These are phyloP conservation scores for Haplosporangium gracile DNA, from an alignment of 192 early-diverging fungal species.

Conservation along the genomic window DNA sequence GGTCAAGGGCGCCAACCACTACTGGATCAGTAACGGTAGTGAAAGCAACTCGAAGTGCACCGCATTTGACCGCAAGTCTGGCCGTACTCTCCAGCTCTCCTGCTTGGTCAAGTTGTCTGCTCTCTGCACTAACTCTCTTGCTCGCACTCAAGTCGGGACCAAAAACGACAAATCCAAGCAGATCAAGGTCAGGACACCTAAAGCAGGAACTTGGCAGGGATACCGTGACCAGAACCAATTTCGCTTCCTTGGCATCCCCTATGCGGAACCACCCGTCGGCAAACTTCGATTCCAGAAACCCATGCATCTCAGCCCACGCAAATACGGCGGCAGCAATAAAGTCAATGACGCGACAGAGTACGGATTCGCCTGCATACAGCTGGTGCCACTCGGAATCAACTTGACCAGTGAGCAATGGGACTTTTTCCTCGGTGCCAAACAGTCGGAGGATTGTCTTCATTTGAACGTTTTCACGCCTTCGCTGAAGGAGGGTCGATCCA, in stretches of 20 bases:
- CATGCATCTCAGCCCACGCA: neutral
- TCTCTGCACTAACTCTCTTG: conserved; percentile 17
- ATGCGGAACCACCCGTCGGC: conserved; percentile 35
- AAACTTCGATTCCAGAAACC: conserved; percentile 29
- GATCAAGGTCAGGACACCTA: conserved; percentile 25
- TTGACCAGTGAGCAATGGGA: neutral
- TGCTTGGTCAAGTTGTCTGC: conserved; percentile 5
- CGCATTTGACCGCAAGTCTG: conserved; percentile 10
- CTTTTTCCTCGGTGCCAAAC: neutral
- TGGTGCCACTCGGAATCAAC: neutral
- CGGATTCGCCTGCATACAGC: conserved; percentile 25
- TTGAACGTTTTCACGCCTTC: conserved; percentile 48
- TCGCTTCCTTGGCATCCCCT: conserved; percentile 48
- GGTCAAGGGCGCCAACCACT: neutral
- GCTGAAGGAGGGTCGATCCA: conserved; percentile 6
- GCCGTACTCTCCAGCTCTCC: neutral
- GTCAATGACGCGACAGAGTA: conserved; percentile 20
- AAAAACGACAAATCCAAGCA: conserved; percentile 23
- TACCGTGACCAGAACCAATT: conserved; percentile 44
- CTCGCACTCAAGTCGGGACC: neutral
- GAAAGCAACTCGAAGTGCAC: neutral
- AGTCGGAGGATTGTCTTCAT: conserved; percentile 49
- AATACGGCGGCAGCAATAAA: neutral
- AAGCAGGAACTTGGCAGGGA: conserved; percentile 22
- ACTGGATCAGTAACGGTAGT: conserved; percentile 14